A percentile compares a stretch with the other conserved stretches of the same genome.
Conservation (phyloP, 1,284 basidiomycete species). For the Kwoniella shivajii region DNA sequence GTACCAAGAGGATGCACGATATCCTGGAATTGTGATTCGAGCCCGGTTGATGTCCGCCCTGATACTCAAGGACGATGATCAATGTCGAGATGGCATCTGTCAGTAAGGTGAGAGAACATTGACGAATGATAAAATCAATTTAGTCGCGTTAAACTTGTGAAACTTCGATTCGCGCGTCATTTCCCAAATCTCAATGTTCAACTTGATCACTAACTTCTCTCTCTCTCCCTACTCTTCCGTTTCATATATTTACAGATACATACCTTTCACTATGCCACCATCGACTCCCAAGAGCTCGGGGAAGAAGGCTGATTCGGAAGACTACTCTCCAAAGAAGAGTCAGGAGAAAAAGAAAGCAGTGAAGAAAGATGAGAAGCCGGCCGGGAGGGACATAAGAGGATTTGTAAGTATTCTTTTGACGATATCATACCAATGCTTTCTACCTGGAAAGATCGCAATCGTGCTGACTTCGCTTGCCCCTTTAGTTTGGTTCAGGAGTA, state of each 20-base stretch:
- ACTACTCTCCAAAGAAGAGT: conserved; percentile 10
- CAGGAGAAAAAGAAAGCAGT: conserved; percentile 20
- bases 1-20: neutral
- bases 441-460: neutral
- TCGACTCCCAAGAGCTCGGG: conserved; percentile 10
- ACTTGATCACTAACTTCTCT: neutral
- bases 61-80: too few relatives aligned
- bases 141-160: neutral
- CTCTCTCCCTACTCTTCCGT: neutral
- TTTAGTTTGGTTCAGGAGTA: conserved; percentile 8
- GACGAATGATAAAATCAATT: neutral
- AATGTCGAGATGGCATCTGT: too few relatives aligned
- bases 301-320: conserved; percentile 15
- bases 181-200: neutral
- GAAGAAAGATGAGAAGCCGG: conserved; percentile 19
- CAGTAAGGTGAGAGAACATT: neutral
- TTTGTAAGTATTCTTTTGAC: conserved; percentile 16
- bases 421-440: neutral
- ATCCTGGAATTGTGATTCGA: neutral
- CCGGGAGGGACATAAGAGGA: conserved; percentile 20
- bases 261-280: conserved; percentile 1
- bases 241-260: neutral
- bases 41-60: too few relatives aligned
- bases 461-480: neutral
- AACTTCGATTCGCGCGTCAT: conserved; percentile 1